Evolutionary conservation across 371 early-diverging fungal species (phyloP), one percentile per base, ranked within the genome.

Genomic region (Mortierella sp.): DNA sequence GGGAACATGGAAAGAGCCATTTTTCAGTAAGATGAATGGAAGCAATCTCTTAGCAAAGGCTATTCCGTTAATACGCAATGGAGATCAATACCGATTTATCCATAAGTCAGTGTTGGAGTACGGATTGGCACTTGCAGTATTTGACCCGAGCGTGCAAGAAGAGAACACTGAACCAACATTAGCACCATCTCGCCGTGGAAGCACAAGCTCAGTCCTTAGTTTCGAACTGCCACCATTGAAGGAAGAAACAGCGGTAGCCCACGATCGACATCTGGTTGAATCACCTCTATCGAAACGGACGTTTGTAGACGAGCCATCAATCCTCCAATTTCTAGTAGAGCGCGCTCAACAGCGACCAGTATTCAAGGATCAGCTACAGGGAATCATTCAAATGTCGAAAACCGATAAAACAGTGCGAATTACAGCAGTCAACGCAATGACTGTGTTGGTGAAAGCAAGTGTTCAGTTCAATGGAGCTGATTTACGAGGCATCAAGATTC

Each of bases 361-460:
- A n/a, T n/a, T 72, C 28, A 55, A 66, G 47, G 8, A 61, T 0
- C 72, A 54, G 34, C 37, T 72, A 15, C 37, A 45, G 5, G 6
- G 40, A 2, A 12, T 32, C 10, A 61, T 72, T 19, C 56, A 66
- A 12, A 32, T 9, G 0, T 72, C 72, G 4, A 66, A 72, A 26
- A n/a, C 9, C 0, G 49, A 62, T 32, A 51, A 32, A 12, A n/a
- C 26, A 2, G 15, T 15, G 22, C 34, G 67, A 28, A 43, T 32
- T 19, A 56, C 63, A 26, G 67, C 66, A 0, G 51, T 66, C 2
- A 72, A 72, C 45, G 43, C 72, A 10, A 72, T 72, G 63, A 58
- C 70, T 12, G 55, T 70, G 3, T 59, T 70, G 32, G 64, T 64
- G 26, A 45, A 53, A 45, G 70, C 70, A 1, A 57, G 70, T 0